Evolutionary conservation across 1,139 yeast species (phyloP), one percentile per base, ranked within the genome.

Genomic region (Pichia norvegensis): DNA sequence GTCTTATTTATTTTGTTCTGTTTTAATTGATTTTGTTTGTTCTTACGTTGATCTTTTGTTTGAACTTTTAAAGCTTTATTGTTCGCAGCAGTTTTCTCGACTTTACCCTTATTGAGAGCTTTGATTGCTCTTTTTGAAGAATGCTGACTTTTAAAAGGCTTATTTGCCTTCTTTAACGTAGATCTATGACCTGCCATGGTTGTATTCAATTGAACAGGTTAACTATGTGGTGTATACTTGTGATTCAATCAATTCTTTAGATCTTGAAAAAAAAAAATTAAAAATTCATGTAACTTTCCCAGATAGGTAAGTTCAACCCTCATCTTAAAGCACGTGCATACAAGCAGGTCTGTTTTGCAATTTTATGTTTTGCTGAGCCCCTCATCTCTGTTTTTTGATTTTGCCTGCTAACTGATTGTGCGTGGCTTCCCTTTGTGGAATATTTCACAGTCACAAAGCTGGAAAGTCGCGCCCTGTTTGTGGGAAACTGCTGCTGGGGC

Each of bases 81-180:
- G 36, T 67, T 60, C 2, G 67, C 64, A 16, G 58, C 49, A 20
- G 69, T 66, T 59, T 82, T 85, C 60, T 90, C 97, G 33, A 92
- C 87, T 64, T 87, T 88, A 52, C 97, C 97, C 64, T 90, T 90
- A 56, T 70, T 72, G 50, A 77, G 72, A 52, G 85, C 84, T 63
- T 87, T 90, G 58, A 88, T 64, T 45, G 88, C 79, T 47, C 96
- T 86, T 62, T 92, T 92, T n/a, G 95, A 78, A 20, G 96, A 78
- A 69, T 92, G 97, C 60, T 81, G 83, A 8, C 95, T 79, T 63
- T 92, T 92, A 74, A 87, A 92, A 11, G 92, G 76, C 67, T 92
- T 92, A 59, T 90, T 95, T 45, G 80, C 81, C 63, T 81, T 82
- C 66, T 87, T 90, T 46, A 85, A 69, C 10, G 95, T 79, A 17